phyloP scores from a whole-genome alignment of 2,329 filamentous ascomycete species.

The Curvularia hawaiiensis region DNA sequence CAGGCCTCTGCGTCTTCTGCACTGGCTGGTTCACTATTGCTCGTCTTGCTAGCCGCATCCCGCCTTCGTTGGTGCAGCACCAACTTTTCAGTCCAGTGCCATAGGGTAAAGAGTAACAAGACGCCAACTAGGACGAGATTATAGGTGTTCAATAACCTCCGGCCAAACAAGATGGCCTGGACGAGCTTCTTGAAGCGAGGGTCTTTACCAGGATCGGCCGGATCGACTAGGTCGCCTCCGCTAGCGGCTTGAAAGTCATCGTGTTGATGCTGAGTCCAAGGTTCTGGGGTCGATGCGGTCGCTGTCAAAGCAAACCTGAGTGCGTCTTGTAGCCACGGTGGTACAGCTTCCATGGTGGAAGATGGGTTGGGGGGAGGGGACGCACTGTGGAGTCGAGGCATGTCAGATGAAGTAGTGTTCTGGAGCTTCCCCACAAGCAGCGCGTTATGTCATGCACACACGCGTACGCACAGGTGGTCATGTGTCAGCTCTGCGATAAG shows the following conservation, averaged over 20 bases:
- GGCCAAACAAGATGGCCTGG: constrained; percentile 46
- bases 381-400: constrained; percentile 3
- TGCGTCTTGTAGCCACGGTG: constrained; percentile 30
- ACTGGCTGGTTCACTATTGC: neutral
- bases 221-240: constrained; percentile 25
- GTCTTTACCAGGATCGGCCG: constrained; percentile 43
- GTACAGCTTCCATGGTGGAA: constrained; percentile 12
- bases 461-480: constrained; percentile 9
- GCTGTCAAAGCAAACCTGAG: constrained; percentile 33
- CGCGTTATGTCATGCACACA: constrained; percentile 16
- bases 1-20: constrained; percentile 29
- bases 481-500: constrained; percentile 21
- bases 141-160: constrained; percentile 48
- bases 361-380: constrained; percentile 6
- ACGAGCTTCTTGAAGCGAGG: constrained; percentile 45
- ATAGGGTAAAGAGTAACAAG: constrained; percentile 44
- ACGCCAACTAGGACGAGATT: constrained; percentile 48
- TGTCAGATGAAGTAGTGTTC: constrained; percentile 14
- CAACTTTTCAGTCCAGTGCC: constrained; percentile 45
- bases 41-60: neutral
- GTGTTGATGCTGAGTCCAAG: constrained; percentile 19
- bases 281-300: constrained; percentile 27
- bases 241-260: constrained; percentile 10
- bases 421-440: constrained; percentile 10
- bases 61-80: constrained; percentile 21